phyloP scores from a whole-genome alignment of 176 grass and related monocot genomes.

The Saccharum officinarum region DNA sequence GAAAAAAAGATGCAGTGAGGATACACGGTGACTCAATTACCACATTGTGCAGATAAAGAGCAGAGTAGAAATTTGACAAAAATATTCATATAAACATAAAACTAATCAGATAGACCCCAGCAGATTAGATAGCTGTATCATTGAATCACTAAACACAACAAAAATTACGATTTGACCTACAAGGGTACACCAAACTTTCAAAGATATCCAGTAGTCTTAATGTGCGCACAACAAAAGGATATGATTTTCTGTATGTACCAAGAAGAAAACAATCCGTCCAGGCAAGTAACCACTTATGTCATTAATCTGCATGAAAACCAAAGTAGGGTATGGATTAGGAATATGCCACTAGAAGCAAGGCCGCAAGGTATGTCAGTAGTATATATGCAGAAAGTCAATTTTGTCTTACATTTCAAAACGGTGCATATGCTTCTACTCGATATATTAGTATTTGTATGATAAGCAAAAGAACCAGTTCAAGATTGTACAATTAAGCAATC shows the following conservation, averaged over 20 bases:
- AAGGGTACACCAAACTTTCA: constrained; percentile 11
- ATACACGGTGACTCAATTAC: not conserved
- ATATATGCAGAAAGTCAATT: constrained; percentile 11
- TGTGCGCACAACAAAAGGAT: constrained; percentile 10
- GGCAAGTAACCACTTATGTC: constrained; percentile 97
- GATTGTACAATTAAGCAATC: not conserved
- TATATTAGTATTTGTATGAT: constrained; percentile 17
- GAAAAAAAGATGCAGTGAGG: not conserved
- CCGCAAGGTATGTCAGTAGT: constrained; percentile 7
- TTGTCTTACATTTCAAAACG: constrained; percentile 1
- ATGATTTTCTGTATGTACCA: constrained; percentile 55
- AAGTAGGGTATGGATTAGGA: constrained; percentile 23
- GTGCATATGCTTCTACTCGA: constrained; percentile 26
- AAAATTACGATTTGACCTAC: constrained; percentile 8
- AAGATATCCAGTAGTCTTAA: constrained; percentile 20
- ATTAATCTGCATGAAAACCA: constrained; percentile 68
- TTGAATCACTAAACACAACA: constrained; percentile 18
- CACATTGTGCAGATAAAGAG: constrained; percentile 5
- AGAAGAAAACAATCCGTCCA: constrained; percentile 96
- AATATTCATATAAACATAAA: constrained; percentile 11
- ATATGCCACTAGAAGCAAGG: not conserved
- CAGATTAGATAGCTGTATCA: not conserved
- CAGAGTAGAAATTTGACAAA: not conserved
- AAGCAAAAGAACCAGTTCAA: not conserved
- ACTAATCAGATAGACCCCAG: not conserved